These are phyloP conservation scores for Castanea mollissima DNA, from an alignment of 306 rosid species.

Conservation along the genomic window DNA sequence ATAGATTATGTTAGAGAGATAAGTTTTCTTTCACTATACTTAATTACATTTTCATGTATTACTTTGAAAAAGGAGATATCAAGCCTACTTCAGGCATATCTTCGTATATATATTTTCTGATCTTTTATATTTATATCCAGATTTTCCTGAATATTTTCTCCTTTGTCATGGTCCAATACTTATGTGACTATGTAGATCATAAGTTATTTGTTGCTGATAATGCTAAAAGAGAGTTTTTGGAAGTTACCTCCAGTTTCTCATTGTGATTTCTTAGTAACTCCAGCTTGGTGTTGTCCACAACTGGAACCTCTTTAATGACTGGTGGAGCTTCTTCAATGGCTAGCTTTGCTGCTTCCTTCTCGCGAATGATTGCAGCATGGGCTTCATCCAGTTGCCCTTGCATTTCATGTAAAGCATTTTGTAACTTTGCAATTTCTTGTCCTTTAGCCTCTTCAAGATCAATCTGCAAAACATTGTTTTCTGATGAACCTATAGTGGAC, in stretches of 20 bases:
- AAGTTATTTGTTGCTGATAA: neutral
- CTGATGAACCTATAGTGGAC: slow-evolving; percentile 11
- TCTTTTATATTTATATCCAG: no score
- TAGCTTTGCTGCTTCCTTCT: slow-evolving; percentile 82
- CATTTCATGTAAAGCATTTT: slow-evolving; percentile 61
- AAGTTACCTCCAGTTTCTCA: slow-evolving; percentile 62
- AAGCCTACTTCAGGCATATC: neutral
- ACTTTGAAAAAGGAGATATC: neutral
- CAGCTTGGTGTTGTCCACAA: slow-evolving; percentile 70
- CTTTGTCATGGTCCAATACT: no score
- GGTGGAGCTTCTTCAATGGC: slow-evolving; percentile 90
- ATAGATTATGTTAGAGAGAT: neutral
- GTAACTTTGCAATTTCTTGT: slow-evolving; percentile 68
- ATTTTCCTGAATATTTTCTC: no score
- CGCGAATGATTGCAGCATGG: slow-evolving; percentile 54
- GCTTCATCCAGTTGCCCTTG: slow-evolving; percentile 71
- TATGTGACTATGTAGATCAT: neutral
- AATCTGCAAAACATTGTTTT: slow-evolving; percentile 38
- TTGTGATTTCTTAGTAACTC: slow-evolving; percentile 62
- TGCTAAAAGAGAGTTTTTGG: neutral
- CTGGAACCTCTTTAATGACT: slow-evolving; percentile 78
- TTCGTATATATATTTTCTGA: no score
- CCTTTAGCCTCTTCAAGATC: slow-evolving; percentile 89
- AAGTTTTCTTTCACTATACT: neutral
- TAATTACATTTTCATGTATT: neutral